Conservation (phyloP, 148 eudicot genomes). For the Spergularia marina region DNA sequence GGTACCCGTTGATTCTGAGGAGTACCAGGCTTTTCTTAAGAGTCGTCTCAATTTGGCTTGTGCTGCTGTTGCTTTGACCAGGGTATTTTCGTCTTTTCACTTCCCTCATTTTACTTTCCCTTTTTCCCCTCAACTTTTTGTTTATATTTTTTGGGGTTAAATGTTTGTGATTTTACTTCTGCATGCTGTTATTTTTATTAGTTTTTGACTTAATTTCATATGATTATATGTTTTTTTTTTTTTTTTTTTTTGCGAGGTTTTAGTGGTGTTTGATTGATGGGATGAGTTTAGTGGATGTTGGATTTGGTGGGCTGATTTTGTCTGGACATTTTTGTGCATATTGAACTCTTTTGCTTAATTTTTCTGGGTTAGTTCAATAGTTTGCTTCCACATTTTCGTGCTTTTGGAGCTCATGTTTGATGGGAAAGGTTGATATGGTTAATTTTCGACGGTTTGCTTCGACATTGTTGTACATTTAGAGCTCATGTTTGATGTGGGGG, state of each 20-base stretch:
- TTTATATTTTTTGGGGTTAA: neutral
- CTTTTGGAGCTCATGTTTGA: no score
- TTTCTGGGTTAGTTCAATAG: no score
- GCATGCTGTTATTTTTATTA: neutral
- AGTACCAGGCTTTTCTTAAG: constrained; percentile 68
- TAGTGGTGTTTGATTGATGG: neutral
- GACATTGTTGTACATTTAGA: no score
- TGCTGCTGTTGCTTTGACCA: constrained; percentile 78
- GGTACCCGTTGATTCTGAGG: constrained; percentile 54
- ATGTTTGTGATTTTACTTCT: constrained; percentile 4
- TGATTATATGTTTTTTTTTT: neutral
- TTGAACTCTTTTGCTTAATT: no score
- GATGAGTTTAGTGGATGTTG: neutral
- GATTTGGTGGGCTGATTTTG: neutral
- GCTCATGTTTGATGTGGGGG: no score
- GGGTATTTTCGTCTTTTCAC: constrained; percentile 36
- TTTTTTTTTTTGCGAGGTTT: neutral
- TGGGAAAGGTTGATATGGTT: no score
- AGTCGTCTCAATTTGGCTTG: constrained; percentile 75
- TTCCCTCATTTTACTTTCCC: neutral
- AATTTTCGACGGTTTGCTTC: no score
- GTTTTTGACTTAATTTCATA: neutral
- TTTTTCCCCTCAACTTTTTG: neutral
- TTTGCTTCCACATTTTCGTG: neutral
- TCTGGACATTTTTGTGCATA: no score